Conservation (phyloP, 2,329 filamentous ascomycete species). For the Aspergillus intermedius region DNA sequence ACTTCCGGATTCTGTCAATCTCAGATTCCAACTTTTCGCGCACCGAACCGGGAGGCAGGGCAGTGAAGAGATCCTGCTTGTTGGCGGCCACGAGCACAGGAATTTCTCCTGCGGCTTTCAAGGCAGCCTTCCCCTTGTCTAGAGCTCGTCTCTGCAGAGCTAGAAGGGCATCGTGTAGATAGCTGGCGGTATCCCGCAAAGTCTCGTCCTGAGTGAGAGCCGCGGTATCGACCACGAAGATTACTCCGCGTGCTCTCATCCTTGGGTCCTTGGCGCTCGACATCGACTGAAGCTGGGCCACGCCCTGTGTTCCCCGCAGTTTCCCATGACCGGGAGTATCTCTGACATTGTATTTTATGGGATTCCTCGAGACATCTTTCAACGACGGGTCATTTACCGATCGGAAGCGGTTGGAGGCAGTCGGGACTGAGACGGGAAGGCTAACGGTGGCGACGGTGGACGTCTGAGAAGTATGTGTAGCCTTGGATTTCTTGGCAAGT, state of each 20-base stretch:
- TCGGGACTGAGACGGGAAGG: conserved; percentile 47
- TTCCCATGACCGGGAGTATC: conserved; percentile 97
- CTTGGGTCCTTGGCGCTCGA: conserved; percentile 27
- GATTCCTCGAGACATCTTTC: conserved; percentile 39
- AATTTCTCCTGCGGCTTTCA: conserved; percentile 54
- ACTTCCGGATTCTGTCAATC: conserved; percentile 68
- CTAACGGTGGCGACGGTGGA: conserved; percentile 51
- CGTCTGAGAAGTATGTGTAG: conserved; percentile 58
- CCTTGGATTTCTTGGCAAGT: conserved; percentile 26
- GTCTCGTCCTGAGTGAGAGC: conserved; percentile 45
- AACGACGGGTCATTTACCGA: conserved; percentile 62
- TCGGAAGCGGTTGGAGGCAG: conserved; percentile 57
- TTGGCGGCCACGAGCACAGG: conserved; percentile 84
- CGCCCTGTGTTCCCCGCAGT: conserved; percentile 59
- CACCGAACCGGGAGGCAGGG: conserved; percentile 71
- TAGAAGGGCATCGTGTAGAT: conserved; percentile 85
- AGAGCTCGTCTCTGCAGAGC: conserved; percentile 67
- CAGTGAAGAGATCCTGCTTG: conserved; percentile 93
- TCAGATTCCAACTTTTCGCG: conserved; percentile 71
- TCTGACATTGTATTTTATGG: conserved; percentile 32
- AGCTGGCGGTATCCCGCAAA: conserved; percentile 68
- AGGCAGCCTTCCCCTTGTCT: conserved; percentile 42
- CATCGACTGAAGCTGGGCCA: conserved; percentile 34
- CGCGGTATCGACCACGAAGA: conserved; percentile 86
- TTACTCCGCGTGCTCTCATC: conserved; percentile 57